Conservation (phyloP, 1,284 basidiomycete genomes). For the Ceratobasidium sp. region DNA sequence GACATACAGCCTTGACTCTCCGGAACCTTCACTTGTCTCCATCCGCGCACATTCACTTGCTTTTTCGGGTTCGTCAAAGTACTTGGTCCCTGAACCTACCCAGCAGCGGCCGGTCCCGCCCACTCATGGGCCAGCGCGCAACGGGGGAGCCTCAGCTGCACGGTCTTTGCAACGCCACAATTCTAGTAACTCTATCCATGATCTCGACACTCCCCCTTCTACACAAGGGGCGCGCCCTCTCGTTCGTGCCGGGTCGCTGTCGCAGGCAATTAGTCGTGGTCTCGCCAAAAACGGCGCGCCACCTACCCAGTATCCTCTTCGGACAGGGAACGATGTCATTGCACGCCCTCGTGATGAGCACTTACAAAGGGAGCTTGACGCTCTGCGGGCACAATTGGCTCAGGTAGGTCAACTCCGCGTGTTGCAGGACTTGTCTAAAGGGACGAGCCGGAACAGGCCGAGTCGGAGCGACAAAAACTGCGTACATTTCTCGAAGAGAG, state of each 20-base stretch:
- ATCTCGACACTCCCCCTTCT: conserved; percentile 26
- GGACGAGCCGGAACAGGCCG: neutral
- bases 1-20: conserved; percentile 31
- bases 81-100: conserved; percentile 4
- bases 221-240: conserved; percentile 28
- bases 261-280: conserved; percentile 36
- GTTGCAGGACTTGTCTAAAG: neutral
- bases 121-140: neutral
- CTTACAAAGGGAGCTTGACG: conserved; percentile 16
- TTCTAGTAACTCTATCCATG: conserved; percentile 16
- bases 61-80: neutral
- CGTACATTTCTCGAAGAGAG: conserved; percentile 22
- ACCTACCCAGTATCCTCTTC: neutral
- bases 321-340: neutral
- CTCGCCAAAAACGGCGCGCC: conserved; percentile 4
- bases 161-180: conserved; percentile 22
- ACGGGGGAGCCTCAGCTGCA: neutral
- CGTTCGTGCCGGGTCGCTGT: conserved; percentile 28
- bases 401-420: conserved; percentile 1
- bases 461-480: conserved; percentile 29
- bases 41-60: neutral
- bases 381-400: conserved; percentile 21
- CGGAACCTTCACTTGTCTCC: conserved; percentile 22
- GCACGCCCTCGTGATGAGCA: neutral
- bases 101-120: conserved; percentile 8